Evolutionary conservation across 257 asterid genomes (phyloP), one percentile per base, ranked within the genome.

Genomic region (Ligustrum vulgare): DNA sequence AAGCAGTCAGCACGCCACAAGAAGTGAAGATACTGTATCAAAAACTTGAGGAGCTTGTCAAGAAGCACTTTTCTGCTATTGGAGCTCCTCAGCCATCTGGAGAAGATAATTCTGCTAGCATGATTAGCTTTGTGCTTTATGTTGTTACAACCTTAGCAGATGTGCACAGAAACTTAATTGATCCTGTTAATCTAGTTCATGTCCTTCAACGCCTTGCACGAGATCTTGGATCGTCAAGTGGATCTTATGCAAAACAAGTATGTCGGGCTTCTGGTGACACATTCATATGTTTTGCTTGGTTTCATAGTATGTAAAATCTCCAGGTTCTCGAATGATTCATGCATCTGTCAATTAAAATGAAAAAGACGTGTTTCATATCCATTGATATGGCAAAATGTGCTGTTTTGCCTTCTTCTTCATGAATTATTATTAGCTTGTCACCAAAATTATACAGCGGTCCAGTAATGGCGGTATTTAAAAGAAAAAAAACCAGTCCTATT

Each of bases 141-240:
- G 92, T 95, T 65, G 90, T 95, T 72, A 91, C 91, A 83, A 87
- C 93, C 65, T 82, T 95, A 83, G 91, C 91, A 25, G 97, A 93
- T 79, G 96, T 93, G 88, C 99, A 92, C 83, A 91, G 87, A 80
- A 87, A 86, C 84, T 91, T 95, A 69, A 88, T 93, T 51, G 98
- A 95, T 67, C 97, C 99, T 67, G 75, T 74, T 76, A 89, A 83
- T 85, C 79, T 95, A 88, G 94, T 90, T 65, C 96, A 95, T 35
- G 97, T 93, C 63, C 94, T 95, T 81, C 99, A 95, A 86, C 97
- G 99, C 67, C 89, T 95, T 83, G 93, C 97, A 70, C 88, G 98
- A 71, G 99, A 95, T 81, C 87, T 93, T 91, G 96, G 96, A 58
- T 81, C 87, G 39, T 84, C 98, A 68, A 78, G 88, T 86, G 90